phyloP scores from a whole-genome alignment of 768 basidiomycete genomes.

The Chalciporus sphaerocephalus region DNA sequence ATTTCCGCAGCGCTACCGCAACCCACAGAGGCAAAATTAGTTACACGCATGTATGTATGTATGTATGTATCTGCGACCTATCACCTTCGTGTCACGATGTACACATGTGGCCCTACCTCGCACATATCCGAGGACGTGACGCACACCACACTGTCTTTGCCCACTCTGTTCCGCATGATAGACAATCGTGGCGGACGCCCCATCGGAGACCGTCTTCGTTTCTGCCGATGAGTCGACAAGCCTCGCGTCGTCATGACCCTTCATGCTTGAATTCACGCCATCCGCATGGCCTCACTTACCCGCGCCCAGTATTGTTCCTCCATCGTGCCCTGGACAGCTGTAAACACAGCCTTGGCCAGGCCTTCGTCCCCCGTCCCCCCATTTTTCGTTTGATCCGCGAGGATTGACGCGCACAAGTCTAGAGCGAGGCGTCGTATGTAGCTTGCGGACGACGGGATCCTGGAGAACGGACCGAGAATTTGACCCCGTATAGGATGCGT shows the following conservation, averaged over 20 bases:
- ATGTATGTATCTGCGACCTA: too few relatives aligned
- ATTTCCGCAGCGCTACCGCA: constrained; percentile 18
- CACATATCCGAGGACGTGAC: too few relatives aligned
- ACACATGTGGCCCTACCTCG: neutral
- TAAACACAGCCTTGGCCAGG: constrained; percentile 21
- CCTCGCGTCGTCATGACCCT: neutral
- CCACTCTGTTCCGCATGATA: neutral
- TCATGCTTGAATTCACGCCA: constrained; percentile 29
- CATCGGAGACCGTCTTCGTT: neutral
- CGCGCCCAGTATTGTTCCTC: constrained; percentile 30
- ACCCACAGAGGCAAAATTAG: constrained; percentile 9
- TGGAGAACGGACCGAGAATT: constrained; percentile 72
- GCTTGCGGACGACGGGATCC: constrained; percentile 44
- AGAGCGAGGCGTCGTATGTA: constrained; percentile 55
- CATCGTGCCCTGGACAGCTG: constrained; percentile 25
- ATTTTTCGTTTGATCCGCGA: constrained; percentile 12
- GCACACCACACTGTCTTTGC: neutral
- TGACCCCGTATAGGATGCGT: constrained; percentile 70
- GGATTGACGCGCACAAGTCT: constrained; percentile 48
- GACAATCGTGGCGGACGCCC: constrained; percentile 4
- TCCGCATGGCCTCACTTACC: constrained; percentile 28
- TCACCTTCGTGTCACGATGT: neutral
- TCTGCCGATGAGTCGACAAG: constrained; percentile 1
- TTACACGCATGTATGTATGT: neutral
- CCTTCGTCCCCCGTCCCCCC: constrained; percentile 11